Evolutionary conservation across 108 stramenopile species (phyloP), one percentile per base, ranked within the genome.

Genomic region (Aurantiochytrium sp.): DNA sequence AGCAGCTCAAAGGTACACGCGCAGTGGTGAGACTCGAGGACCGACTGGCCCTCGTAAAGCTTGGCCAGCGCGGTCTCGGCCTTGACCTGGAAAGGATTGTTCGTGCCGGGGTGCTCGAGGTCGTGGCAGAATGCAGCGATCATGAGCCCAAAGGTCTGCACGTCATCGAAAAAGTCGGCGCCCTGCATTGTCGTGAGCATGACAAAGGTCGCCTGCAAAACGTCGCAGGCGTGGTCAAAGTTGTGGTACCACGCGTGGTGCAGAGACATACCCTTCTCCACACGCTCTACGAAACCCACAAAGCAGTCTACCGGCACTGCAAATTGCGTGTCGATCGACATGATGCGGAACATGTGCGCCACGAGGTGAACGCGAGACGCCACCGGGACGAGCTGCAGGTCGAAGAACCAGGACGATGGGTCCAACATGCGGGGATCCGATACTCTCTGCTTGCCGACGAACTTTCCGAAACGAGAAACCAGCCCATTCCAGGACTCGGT

Each of bases 41-140:
- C 86, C 1, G 94, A 90, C 6, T 68, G 68, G 91, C 96, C 96
- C 81, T 96, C 95, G 90, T 96, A 95, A 8, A 73, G 55, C 42
- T 95, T 59, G 39, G 96, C 96, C 54, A 96, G 54, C 31, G 90
- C 54, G 36, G 88, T 92, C 86, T 88, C 54, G 19, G 91, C 69
- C 52, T 94, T 90, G 22, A 95, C 92, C 48, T 95, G 95, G 85
- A 90, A 97, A 8, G 89, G 55, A 87, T 97, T 97, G 87, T 92
- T 95, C 24, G 89, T 87, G 34, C 96, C 96, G 2, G 95, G 95
- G 89, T 97, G 96, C 17, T 93, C 94, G n/a, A 97, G 89, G 87
- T 97, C 96, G 90, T 97, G 96, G 54, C 92, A 89, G 4, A 95
- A 85, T 27, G 94, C 95, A 3, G 94, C 93, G 42, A 96, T 39